Percentiles rank a stretch among this genome's conserved stretches.
phyloP scores from a whole-genome alignment of 2,329 filamentous ascomycete species.

The Chaetomium olivaceum region DNA sequence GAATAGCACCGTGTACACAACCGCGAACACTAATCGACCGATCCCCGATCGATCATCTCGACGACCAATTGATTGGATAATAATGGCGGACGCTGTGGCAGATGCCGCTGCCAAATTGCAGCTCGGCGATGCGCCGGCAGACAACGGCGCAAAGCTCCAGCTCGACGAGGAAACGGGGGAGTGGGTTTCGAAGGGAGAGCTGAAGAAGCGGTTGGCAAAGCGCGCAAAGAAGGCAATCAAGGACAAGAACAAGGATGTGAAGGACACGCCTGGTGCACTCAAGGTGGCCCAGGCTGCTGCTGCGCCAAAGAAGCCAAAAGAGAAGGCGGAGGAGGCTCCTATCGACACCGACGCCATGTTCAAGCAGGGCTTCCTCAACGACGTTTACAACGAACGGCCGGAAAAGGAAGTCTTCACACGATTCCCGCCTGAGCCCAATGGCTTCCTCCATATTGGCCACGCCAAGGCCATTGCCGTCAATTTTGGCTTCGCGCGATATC shows the following conservation, averaged over 20 bases:
- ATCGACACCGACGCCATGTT: slow-evolving; percentile 70
- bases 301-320: slow-evolving; percentile 30
- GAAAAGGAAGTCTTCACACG: slow-evolving; percentile 65
- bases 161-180: slow-evolving; percentile 66
- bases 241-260: slow-evolving; percentile 51
- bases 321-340: slow-evolving; percentile 35
- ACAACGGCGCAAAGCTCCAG: slow-evolving; percentile 33
- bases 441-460: slow-evolving; percentile 90
- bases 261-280: slow-evolving; percentile 34
- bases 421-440: slow-evolving; percentile 88
- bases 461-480: slow-evolving; percentile 95
- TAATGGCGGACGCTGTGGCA: slow-evolving; percentile 51
- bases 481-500: slow-evolving; percentile 87
- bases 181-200: slow-evolving; percentile 63
- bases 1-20: neutral
- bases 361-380: slow-evolving; percentile 73
- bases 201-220: slow-evolving; percentile 62
- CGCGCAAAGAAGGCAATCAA: slow-evolving; percentile 57
- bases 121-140: slow-evolving; percentile 30
- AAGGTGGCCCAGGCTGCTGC: slow-evolving; percentile 38
- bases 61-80: neutral
- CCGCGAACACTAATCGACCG: neutral
- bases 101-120: slow-evolving; percentile 58
- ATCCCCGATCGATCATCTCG: neutral
- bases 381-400: slow-evolving; percentile 69